phyloP scores from a whole-genome alignment of 768 basidiomycete species.

The Psilocybe tampanensis region DNA sequence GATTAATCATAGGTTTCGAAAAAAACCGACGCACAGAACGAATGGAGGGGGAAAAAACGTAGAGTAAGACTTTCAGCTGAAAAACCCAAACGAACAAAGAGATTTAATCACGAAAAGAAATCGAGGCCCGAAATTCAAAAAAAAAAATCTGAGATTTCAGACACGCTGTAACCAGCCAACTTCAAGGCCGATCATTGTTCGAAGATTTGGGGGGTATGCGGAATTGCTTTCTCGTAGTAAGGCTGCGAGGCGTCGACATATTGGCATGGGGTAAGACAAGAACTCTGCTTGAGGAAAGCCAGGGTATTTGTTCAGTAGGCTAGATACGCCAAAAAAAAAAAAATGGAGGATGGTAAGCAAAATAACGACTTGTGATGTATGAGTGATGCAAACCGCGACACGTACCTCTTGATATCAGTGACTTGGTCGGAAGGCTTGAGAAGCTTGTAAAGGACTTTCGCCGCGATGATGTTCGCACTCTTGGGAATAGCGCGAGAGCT shows the following conservation, averaged over 20 bases:
- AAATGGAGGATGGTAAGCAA: neutral
- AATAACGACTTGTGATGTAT: neutral
- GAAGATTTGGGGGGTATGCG: slow-evolving; percentile 75
- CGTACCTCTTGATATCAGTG: slow-evolving; percentile 57
- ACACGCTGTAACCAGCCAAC: slow-evolving; percentile 74
- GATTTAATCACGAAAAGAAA: too few species aligned
- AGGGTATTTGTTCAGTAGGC: slow-evolving; percentile 69
- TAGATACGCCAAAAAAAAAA: slow-evolving; percentile 23
- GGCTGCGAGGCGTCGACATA: slow-evolving; percentile 71
- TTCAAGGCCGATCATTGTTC: slow-evolving; percentile 78
- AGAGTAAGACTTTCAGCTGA: neutral
- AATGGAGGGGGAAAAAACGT: neutral
- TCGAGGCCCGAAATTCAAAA: too few species aligned
- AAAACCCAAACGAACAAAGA: neutral
- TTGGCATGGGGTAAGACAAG: slow-evolving; percentile 77
- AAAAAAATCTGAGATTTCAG: slow-evolving; percentile 16
- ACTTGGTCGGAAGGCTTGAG: slow-evolving; percentile 59
- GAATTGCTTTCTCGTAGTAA: slow-evolving; percentile 77
- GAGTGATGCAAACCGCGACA: neutral
- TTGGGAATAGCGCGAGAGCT: slow-evolving; percentile 60
- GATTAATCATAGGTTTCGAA: neutral
- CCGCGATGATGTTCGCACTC: slow-evolving; percentile 62
- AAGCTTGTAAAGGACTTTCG: slow-evolving; percentile 87
- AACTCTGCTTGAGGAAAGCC: slow-evolving; percentile 90
- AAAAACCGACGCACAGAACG: neutral